Conservation (phyloP, 768 basidiomycete genomes). For the Boletus vinaceobasis region DNA sequence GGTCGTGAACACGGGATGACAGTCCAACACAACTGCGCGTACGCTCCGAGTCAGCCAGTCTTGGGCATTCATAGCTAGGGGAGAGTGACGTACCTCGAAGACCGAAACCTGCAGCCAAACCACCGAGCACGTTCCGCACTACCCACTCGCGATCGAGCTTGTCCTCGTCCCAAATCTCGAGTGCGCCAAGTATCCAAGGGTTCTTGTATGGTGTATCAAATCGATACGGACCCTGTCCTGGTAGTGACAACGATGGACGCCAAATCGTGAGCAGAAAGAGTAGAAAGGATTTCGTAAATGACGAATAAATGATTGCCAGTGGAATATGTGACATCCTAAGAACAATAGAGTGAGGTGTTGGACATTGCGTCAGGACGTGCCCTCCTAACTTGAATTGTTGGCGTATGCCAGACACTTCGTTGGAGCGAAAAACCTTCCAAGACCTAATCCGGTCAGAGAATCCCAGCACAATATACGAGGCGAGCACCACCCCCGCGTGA, state of each 20-base stretch:
- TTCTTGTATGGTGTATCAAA: conserved; percentile 30
- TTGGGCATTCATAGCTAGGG: not conserved
- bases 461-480: conserved; percentile 52
- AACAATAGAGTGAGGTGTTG: not conserved
- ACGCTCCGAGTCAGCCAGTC: not conserved
- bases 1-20: conserved; percentile 70
- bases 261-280: conserved; percentile 81
- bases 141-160: conserved; percentile 80
- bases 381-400: conserved; percentile 55
- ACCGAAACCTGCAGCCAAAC: conserved; percentile 85
- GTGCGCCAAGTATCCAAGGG: conserved; percentile 37
- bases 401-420: conserved; percentile 47
- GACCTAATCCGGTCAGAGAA: conserved; percentile 36
- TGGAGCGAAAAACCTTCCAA: conserved; percentile 18
- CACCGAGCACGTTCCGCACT: conserved; percentile 77
- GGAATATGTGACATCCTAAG: conserved; percentile 69
- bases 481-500: conserved; percentile 60
- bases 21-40: conserved; percentile 67
- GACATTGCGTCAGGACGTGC: no score
- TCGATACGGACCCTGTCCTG: conserved; percentile 18
- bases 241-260: conserved; percentile 44
- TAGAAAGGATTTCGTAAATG: conserved; percentile 78
- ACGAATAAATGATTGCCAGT: conserved; percentile 79
- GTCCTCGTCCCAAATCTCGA: conserved; percentile 66
- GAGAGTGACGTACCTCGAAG: conserved; percentile 56